phyloP scores from a whole-genome alignment of 2,329 filamentous ascomycete genomes.

The Setomelanomma holmii region DNA sequence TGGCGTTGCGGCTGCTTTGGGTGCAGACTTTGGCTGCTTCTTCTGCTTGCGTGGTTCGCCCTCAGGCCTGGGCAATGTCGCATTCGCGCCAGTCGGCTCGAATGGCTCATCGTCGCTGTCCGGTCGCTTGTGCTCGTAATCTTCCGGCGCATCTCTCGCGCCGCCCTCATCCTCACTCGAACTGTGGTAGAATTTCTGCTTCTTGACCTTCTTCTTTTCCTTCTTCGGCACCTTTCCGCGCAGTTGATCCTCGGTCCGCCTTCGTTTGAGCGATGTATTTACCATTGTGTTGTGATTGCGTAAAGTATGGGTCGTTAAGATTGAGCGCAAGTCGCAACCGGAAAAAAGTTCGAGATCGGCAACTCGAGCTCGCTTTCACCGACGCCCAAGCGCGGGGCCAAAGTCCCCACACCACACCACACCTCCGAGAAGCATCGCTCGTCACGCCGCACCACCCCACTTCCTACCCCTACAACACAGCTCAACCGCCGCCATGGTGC shows the following conservation, averaged over 20 bases:
- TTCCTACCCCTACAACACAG: conserved; percentile 10
- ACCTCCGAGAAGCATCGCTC: conserved; percentile 7
- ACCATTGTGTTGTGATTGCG: conserved; percentile 40
- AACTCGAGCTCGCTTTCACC: conserved; percentile 23
- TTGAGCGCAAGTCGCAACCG: conserved; percentile 7
- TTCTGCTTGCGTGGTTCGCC: conserved; percentile 21
- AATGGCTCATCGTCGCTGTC: conserved; percentile 45
- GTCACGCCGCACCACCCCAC: conserved; percentile 7
- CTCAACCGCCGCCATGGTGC: conserved; percentile 77
- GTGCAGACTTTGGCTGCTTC: conserved; percentile 23
- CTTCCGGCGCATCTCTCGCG: conserved; percentile 41
- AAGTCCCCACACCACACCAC: conserved; percentile 30
- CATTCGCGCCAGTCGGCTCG: conserved; percentile 32
- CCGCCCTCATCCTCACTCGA: conserved; percentile 62
- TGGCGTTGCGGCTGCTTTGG: conserved; percentile 21
- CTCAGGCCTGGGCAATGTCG: conserved; percentile 18
- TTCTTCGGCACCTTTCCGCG: conserved; percentile 60
- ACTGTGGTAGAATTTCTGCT: conserved; percentile 69
- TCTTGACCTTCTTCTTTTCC: conserved; percentile 66
- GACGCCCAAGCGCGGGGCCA: conserved; percentile 39
- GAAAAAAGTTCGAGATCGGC: conserved; percentile 39
- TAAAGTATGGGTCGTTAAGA: conserved; percentile 1
- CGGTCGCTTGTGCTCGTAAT: conserved; percentile 60
- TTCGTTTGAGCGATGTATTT: conserved; percentile 58
- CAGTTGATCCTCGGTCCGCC: conserved; percentile 67